These are phyloP conservation scores for Aurinia saxatilis DNA, from an alignment of 345 rosid species.

Conservation along the genomic window DNA sequence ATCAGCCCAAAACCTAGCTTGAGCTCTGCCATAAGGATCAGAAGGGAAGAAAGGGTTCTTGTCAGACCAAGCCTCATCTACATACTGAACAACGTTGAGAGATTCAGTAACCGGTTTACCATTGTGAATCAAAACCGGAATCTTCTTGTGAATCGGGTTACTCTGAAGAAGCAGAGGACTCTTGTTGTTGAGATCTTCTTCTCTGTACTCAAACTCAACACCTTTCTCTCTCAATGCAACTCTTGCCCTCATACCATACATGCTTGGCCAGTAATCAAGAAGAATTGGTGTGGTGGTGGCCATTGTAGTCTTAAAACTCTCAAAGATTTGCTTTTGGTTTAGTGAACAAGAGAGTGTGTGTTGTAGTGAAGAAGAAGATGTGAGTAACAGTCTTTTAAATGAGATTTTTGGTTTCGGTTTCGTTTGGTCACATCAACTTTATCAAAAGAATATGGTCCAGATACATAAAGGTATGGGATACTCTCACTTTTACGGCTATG, in stretches of 20 bases:
- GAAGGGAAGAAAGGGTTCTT: slow-evolving; percentile 28
- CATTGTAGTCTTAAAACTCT: neutral
- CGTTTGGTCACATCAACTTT: neutral
- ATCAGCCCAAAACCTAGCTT: slow-evolving; percentile 23
- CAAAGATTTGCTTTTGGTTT: neutral
- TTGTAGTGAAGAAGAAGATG: neutral
- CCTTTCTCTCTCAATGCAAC: slow-evolving; percentile 23
- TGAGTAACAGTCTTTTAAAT: neutral
- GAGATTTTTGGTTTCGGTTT: neutral
- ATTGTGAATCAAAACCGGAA: slow-evolving; percentile 19
- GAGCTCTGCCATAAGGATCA: slow-evolving; percentile 21
- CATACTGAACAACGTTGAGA: slow-evolving; percentile 3
- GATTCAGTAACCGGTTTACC: slow-evolving; percentile 23
- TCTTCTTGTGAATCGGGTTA: slow-evolving; percentile 26
- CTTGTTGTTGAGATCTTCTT: slow-evolving; percentile 15
- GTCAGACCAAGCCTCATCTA: slow-evolving; percentile 25
- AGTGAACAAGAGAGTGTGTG: neutral
- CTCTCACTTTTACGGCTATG: too few relatives aligned
- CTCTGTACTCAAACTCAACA: slow-evolving; percentile 17
- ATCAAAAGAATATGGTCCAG: neutral
- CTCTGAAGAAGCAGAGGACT: slow-evolving; percentile 23
- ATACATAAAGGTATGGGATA: neutral
- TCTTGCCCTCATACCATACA: slow-evolving; percentile 26
- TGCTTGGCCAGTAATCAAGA: slow-evolving; percentile 26
- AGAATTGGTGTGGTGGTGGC: slow-evolving; percentile 5